Evolutionary conservation across 169 alveolate species (phyloP), one percentile per base, ranked within the genome.

Genomic region (Plasmodium gaboni): DNA sequence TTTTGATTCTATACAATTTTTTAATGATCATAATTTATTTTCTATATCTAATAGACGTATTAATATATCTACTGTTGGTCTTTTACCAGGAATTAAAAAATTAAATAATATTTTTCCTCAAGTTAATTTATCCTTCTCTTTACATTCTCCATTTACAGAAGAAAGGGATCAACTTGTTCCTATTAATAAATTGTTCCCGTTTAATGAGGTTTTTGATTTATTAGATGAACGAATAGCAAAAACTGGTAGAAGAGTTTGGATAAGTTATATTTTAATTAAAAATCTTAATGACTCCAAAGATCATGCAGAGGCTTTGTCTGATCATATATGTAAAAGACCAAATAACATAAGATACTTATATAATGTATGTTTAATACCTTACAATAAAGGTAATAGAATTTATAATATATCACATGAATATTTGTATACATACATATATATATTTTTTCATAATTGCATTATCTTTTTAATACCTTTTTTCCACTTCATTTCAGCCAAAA

Each of bases 241-340:
- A 70, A 94, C 97, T n/a, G 95, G 97, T 1, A 92, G 96, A 51
- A 92, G 98, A 7, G 94, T 96, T 12, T 96, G 98, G 97, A 90
- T 96, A 48, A 92, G 97, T 19, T 96, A 96, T 69, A 69, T 95
- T 44, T 90, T 96, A 73, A 80, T 96, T 60, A 93, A 94, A 68
- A 97, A 97, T 65, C 65, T 80, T 28, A 93, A 92, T 46, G 97
- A 94, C 59, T 78, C 94, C 0, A 63, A 51, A 50, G 97, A 90
- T 42, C 96, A 93, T 63, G 97, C 95, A 44, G 93, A 92, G 59
- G 96, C 93, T 51, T 70, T 93, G 15, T 95, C 90, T 28, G 80
- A 71, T 2, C 88, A 93, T 28, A 93, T 93, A 26, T 53, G 67
- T 55, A 74, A 76, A 22, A 74, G 97, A 53, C 96, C 96, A 17